A percentile compares a stretch with the other conserved stretches of the same genome.
phyloP scores from a whole-genome alignment of 1,284 basidiomycete genomes.

The Irpex sp. region DNA sequence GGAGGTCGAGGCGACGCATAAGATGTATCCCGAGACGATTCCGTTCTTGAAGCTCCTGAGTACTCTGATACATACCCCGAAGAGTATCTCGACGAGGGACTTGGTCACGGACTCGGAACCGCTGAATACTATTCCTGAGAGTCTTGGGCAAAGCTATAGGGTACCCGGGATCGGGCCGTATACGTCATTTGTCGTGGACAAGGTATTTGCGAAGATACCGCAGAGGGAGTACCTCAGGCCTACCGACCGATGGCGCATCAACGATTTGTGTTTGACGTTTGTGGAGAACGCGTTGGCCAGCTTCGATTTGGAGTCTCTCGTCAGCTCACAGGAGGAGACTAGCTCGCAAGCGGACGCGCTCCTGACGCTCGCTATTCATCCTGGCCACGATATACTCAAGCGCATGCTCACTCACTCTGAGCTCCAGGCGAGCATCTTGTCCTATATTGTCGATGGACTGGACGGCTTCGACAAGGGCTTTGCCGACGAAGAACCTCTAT shows the following conservation, averaged over 20 bases:
- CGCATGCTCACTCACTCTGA: conserved; percentile 71
- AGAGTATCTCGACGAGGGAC: conserved; percentile 55
- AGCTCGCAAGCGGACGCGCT: conserved; percentile 47
- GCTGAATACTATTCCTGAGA: conserved; percentile 71
- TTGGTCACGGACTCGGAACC: conserved; percentile 56
- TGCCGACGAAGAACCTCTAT: conserved; percentile 64
- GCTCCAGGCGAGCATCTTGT: conserved; percentile 68
- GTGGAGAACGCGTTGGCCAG: conserved; percentile 79
- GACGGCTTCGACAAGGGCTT: conserved; percentile 71
- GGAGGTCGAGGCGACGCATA: conserved; percentile 76
- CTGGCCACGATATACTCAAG: conserved; percentile 85
- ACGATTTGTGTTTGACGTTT: conserved; percentile 81
- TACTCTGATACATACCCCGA: conserved; percentile 75
- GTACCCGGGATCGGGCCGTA: conserved; percentile 75
- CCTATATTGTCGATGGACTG: conserved; percentile 73
- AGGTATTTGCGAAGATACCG: conserved; percentile 72
- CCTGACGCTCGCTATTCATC: conserved; percentile 62
- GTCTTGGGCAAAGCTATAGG: conserved; percentile 69
- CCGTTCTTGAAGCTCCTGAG: conserved; percentile 83
- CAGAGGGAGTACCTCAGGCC: conserved; percentile 70
- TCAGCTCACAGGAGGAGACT: conserved; percentile 45
- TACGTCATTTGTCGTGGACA: conserved; percentile 82
- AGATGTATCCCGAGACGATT: conserved; percentile 81
- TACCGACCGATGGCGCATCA: conserved; percentile 83
- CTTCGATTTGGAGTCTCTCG: conserved; percentile 71